Base-by-base conservation (phyloP, 257 asterid species). In the Lavandula angustifolia region DNA sequence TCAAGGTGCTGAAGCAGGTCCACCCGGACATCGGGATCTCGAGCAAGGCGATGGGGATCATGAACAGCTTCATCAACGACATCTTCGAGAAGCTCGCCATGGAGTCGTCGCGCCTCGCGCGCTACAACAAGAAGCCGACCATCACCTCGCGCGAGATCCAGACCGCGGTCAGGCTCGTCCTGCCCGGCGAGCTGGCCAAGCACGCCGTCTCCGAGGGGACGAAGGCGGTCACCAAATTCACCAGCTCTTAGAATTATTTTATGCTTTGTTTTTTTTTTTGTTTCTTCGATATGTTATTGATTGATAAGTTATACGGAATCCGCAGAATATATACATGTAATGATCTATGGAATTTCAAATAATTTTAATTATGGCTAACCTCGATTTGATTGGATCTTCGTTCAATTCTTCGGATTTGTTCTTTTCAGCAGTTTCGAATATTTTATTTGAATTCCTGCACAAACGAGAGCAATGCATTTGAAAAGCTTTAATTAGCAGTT, bases 201-300 rank as follows among this genome's bases (percentile, higher is more conserved):
- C 85, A 77, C 51, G 82, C 78, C 12, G 82, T 77, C 35, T 80
- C 85, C 16, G 80, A 76, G 70, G 85, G 85, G 5, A 77, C 80
- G 0, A 80, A 73, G 69, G 82, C 78, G n/a, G 85, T 80, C 7
- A 80, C 80, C 6, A 80, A 80, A 74, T 80, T 80, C 69, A 80
- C 82, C 1, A 77, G 78, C 22, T 80, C 82, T 3, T 76, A 76
- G 35, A 7, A 46, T n/a, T n/a, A n/a, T n/a, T n/a, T n/a, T n/a
- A n/a, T n/a, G n/a, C n/a, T n/a, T n/a, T n/a, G n/a, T n/a, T n/a
- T n/a, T n/a, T n/a, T n/a, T n/a, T n/a, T n/a, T n/a, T n/a, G n/a
- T n/a, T n/a, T n/a, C n/a, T n/a, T n/a, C n/a, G n/a, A n/a, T n/a
- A n/a, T n/a, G n/a, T n/a, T n/a, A n/a, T n/a, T n/a, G n/a, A n/a